Evolutionary conservation across 768 basidiomycete species (phyloP).

Genomic region (Amanita inopinata): DNA sequence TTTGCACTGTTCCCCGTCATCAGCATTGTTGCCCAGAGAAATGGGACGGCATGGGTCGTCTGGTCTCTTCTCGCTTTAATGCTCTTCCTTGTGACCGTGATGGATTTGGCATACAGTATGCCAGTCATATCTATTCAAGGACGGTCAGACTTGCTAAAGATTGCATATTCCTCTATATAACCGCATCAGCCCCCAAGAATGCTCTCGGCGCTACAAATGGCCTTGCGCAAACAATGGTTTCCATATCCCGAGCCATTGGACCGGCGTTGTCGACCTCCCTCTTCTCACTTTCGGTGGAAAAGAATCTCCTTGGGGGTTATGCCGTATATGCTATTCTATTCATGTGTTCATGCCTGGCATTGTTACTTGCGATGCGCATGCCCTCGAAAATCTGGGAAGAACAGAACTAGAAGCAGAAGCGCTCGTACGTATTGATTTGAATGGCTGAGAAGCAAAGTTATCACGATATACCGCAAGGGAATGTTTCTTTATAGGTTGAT

Average conservation of each 20-base stretch:
- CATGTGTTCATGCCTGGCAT: neutral
- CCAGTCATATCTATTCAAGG: no score
- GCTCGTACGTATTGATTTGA: no score
- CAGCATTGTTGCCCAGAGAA: constrained; percentile 25
- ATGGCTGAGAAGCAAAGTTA: no score
- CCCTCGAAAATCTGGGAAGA: neutral
- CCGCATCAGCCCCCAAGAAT: no score
- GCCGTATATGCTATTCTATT: constrained; percentile 32
- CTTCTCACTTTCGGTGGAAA: constrained; percentile 43
- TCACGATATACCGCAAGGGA: no score
- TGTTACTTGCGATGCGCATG: neutral
- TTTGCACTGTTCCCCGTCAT: constrained; percentile 34
- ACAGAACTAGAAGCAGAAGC: no score
- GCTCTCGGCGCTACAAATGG: constrained; percentile 39
- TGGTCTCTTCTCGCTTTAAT: constrained; percentile 27
- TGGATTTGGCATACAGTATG: constrained; percentile 34
- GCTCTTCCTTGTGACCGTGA: constrained; percentile 17
- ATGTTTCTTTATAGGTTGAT: no score
- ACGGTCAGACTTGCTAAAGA: no score
- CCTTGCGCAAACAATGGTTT: constrained; percentile 33
- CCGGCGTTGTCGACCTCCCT: constrained; percentile 39
- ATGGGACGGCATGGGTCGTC: constrained; percentile 23
- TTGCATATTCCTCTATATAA: no score
- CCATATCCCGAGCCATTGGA: constrained; percentile 38
- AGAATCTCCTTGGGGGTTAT: constrained; percentile 37